phyloP scores from a whole-genome alignment of 805 yeast species.

The Starmerella etchellsii region DNA sequence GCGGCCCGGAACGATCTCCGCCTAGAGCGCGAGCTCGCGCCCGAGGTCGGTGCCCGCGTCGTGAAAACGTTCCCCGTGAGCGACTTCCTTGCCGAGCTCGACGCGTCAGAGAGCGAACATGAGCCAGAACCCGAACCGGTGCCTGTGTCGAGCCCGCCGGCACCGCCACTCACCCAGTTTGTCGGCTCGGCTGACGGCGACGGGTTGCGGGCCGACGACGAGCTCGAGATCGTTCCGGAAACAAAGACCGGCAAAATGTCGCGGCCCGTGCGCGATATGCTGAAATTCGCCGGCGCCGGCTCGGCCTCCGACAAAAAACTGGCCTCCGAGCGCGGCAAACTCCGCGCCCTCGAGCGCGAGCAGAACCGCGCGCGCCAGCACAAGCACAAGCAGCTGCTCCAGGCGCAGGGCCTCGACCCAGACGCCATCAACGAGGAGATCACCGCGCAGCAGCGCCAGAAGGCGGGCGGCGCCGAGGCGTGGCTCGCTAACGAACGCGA shows the following conservation, averaged over 20 bases:
- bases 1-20: conserved; percentile 13
- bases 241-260: conserved; percentile 12
- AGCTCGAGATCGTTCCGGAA: conserved; percentile 19
- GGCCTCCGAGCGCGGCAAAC: conserved; percentile 4
- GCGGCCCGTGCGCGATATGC: conserved; percentile 13
- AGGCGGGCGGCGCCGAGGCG: conserved; percentile 11
- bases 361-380: conserved; percentile 10
- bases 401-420: conserved; percentile 15
- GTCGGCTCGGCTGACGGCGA: not conserved
- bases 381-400: conserved; percentile 3
- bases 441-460: not conserved
- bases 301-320: conserved; percentile 5
- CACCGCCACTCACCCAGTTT: not conserved
- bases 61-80: conserved; percentile 8
- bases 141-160: conserved; percentile 17
- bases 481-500: conserved; percentile 14
- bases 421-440: conserved; percentile 6
- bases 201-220: conserved; percentile 13
- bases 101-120: not conserved
- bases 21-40: conserved; percentile 11
- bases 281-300: conserved; percentile 12
- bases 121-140: not conserved
- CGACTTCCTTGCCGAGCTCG: conserved; percentile 13
- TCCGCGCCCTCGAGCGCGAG: conserved; percentile 9
- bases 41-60: conserved; percentile 13